phyloP scores from a whole-genome alignment of 139 green algal genomes.

The Chlorella sp. region DNA sequence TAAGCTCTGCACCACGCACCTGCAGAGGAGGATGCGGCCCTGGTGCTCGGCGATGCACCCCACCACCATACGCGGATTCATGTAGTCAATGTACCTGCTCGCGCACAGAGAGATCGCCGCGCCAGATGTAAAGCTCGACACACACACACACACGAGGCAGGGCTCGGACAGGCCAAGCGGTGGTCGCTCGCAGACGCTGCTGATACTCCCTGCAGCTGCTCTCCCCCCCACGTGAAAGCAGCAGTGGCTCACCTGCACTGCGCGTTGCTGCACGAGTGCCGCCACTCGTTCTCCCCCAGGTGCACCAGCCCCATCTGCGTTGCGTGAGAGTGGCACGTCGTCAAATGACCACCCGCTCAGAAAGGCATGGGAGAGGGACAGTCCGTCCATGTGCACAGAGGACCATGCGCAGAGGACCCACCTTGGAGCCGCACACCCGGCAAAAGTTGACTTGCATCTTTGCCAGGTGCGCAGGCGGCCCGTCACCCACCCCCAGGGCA shows the following conservation, averaged over 20 bases:
- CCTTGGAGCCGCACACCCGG: neutral
- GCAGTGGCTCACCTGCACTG: neutral
- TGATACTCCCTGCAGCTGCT: neutral
- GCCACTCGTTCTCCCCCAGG: conserved; percentile 47
- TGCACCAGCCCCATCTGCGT: too few relatives aligned
- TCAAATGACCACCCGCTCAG: too few relatives aligned
- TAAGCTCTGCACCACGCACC: too few relatives aligned
- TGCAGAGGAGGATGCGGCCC: conserved; percentile 75
- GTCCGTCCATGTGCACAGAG: too few relatives aligned
- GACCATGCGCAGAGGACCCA: too few relatives aligned
- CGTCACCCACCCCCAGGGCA: neutral
- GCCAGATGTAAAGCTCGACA: too few relatives aligned
- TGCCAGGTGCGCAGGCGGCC: neutral
- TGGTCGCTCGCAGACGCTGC: neutral
- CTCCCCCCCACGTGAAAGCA: neutral
- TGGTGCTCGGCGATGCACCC: conserved; percentile 79
- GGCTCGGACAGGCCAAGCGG: neutral
- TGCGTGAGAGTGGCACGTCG: neutral
- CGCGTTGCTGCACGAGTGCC: conserved; percentile 56
- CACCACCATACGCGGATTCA: conserved; percentile 79
- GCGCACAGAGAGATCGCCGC: too few relatives aligned
- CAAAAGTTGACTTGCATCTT: neutral
- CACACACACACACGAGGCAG: too few relatives aligned
- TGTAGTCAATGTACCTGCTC: conserved; percentile 58
- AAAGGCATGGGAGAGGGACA: too few relatives aligned